Conservation (phyloP, 164 flowering plant genomes). For the Annona cherimola region DNA sequence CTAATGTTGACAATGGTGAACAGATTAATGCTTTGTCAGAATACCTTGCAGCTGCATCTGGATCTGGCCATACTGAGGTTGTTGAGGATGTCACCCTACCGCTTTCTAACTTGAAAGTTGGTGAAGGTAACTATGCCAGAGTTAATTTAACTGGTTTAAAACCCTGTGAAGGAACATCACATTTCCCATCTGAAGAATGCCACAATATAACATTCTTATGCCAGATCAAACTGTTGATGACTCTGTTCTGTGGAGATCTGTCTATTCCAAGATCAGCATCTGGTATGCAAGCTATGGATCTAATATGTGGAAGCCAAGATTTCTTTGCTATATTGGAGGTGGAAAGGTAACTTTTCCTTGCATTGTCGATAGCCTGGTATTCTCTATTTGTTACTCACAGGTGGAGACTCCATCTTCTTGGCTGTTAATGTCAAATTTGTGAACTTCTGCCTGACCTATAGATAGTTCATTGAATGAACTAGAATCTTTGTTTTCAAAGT, state of each 20-base stretch:
- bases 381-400: too few species aligned
- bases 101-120: conserved; percentile 32
- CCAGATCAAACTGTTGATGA: conserved; percentile 31
- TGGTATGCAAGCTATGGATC: conserved; percentile 96
- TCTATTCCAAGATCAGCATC: conserved; percentile 53
- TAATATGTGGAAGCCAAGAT: conserved; percentile 77
- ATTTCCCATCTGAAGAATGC: conserved; percentile 6
- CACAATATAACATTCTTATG: conserved; percentile 1
- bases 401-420: too few species aligned
- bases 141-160: conserved; percentile 5
- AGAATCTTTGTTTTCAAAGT: too few species aligned
- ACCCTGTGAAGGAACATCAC: not conserved
- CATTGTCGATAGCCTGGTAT: too few species aligned
- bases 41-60: not conserved
- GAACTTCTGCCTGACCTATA: too few species aligned
- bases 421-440: too few species aligned
- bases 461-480: too few species aligned
- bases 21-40: conserved; percentile 12
- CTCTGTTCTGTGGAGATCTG: conserved; percentile 57
- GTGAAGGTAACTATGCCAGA: conserved; percentile 38
- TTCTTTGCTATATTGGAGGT: conserved; percentile 84
- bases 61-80: conserved; percentile 15
- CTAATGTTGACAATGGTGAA: conserved; percentile 50
- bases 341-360: conserved; percentile 57
- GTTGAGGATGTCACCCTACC: conserved; percentile 6